phyloP scores from a whole-genome alignment of 78 protist species.

The slime mould (Dictyostelium discoideum) region DNA sequence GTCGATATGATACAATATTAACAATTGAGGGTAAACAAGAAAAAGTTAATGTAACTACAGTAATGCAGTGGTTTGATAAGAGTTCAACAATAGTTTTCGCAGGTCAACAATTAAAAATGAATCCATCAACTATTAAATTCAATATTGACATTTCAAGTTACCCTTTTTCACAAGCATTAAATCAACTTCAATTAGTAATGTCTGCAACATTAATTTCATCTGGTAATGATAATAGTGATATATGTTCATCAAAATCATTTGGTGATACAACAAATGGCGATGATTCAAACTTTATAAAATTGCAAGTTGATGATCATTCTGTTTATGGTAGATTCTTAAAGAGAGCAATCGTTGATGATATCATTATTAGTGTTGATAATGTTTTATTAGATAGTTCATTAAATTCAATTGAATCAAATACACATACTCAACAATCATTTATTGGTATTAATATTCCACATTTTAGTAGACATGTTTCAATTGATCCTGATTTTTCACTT shows the following conservation, averaged over 20 bases:
- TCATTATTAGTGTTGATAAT: not conserved
- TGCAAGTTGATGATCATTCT: not conserved
- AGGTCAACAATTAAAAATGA: slow-evolving; percentile 1
- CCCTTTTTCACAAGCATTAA: not conserved
- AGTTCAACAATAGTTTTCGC: not conserved
- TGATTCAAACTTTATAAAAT: not conserved
- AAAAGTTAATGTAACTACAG: not conserved
- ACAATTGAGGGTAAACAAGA: not conserved
- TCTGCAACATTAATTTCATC: not conserved
- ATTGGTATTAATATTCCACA: not conserved
- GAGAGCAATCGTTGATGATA: not conserved
- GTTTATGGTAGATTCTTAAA: slow-evolving; percentile 2
- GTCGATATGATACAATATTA: not conserved
- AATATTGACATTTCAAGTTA: not conserved
- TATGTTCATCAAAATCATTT: not conserved
- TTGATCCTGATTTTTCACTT: not conserved
- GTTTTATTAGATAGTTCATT: not conserved
- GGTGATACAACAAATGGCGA: not conserved
- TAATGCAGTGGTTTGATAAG: not conserved
- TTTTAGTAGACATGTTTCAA: not conserved
- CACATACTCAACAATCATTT: not conserved
- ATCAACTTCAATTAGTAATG: slow-evolving; percentile 10
- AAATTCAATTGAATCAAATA: not conserved
- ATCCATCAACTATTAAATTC: slow-evolving; percentile 13
- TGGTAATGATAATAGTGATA: not conserved